phyloP scores from a whole-genome alignment of 163 green algal species.

The Picocystis sp. region DNA sequence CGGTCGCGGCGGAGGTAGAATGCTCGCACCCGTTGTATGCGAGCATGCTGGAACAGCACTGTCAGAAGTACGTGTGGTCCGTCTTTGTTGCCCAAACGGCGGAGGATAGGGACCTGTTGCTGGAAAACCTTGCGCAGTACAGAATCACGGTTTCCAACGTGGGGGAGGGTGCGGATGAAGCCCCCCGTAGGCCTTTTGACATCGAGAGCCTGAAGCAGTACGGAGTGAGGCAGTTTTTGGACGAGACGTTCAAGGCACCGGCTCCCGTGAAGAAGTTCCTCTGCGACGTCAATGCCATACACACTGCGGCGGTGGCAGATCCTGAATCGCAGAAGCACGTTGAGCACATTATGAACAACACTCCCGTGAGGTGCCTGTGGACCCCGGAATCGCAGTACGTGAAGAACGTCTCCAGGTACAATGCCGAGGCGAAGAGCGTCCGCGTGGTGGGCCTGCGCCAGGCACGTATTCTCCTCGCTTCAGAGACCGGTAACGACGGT shows the following conservation, averaged over 20 bases:
- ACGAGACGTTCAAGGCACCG: constrained; percentile 15
- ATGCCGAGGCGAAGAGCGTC: background rate
- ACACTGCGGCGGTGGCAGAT: background rate
- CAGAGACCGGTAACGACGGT: background rate
- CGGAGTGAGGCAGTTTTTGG: constrained; percentile 13
- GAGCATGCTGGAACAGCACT: constrained; percentile 39
- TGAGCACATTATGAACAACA: constrained; percentile 2
- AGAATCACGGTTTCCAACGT: constrained; percentile 13
- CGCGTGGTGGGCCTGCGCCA: constrained; percentile 2
- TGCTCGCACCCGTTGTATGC: constrained; percentile 23
- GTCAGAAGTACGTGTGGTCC: constrained; percentile 10
- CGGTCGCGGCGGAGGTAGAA: constrained; percentile 35
- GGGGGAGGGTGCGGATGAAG: constrained; percentile 1
- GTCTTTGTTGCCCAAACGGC: constrained; percentile 34
- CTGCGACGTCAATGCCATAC: constrained; percentile 4
- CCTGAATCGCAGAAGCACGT: constrained; percentile 2
- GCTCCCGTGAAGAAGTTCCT: constrained; percentile 14
- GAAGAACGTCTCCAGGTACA: constrained; percentile 18
- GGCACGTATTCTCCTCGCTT: constrained; percentile 13
- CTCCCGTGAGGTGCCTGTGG: constrained; percentile 15
- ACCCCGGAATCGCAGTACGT: constrained; percentile 16
- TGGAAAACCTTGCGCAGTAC: background rate
- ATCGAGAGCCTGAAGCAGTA: background rate
- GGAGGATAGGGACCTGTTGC: constrained; percentile 38
- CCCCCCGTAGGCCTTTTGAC: too few relatives aligned